Conservation (phyloP, 768 basidiomycete species). For the Ramaria sp. region DNA sequence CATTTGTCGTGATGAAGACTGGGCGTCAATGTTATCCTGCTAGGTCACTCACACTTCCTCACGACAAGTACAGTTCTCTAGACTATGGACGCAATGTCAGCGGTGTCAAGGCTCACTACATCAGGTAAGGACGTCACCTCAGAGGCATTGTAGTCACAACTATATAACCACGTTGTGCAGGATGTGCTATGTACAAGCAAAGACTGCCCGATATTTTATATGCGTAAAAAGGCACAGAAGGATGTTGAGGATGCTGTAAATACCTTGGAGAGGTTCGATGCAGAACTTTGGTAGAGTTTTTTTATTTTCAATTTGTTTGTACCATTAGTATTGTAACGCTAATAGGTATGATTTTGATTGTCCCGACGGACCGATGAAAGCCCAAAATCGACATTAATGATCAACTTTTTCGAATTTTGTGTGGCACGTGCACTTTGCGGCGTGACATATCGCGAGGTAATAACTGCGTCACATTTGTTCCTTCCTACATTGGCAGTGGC, state of each 20-base stretch:
- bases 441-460: too few relatives aligned
- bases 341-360: too few relatives aligned
- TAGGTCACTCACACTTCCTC: conserved; percentile 52
- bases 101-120: conserved; percentile 97
- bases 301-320: not conserved
- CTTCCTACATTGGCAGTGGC: not conserved
- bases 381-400: too few relatives aligned
- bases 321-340: not conserved
- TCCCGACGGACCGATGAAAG: too few relatives aligned
- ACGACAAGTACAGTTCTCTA: conserved; percentile 83
- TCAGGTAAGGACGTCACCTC: conserved; percentile 31
- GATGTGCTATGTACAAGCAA: conserved; percentile 95
- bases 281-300: conserved; percentile 48
- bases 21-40: not conserved
- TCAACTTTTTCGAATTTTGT: too few relatives aligned
- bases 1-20: not conserved
- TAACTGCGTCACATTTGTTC: too few relatives aligned
- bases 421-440: too few relatives aligned
- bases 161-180: conserved; percentile 25
- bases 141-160: not conserved
- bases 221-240: conserved; percentile 97
- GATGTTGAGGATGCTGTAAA: conserved; percentile 82
- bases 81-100: conserved; percentile 98
- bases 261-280: conserved; percentile 77
- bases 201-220: conserved; percentile 98